phyloP scores from a whole-genome alignment of 352 stramenopile genomes.

The Aphanomyces astaci region DNA sequence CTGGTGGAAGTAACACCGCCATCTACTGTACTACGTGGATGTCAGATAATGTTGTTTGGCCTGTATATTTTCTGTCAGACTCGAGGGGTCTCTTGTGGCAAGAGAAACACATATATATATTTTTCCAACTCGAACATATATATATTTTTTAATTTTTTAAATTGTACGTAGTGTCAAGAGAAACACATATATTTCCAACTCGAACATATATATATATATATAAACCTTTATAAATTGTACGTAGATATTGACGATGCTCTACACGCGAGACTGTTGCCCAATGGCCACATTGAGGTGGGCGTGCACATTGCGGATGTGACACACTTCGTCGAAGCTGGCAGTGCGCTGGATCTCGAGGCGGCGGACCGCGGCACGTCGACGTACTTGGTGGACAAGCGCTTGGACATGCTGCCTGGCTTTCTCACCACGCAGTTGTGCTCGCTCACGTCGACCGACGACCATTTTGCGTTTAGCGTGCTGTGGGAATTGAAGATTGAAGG shows the following conservation, averaged over 20 bases:
- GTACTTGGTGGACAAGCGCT: constrained; percentile 93
- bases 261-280: constrained; percentile 63
- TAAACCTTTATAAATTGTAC: too few relatives aligned
- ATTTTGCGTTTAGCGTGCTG: constrained; percentile 77
- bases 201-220: too few relatives aligned
- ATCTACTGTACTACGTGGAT: too few relatives aligned
- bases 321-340: constrained; percentile 96
- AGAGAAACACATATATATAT: too few relatives aligned
- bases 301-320: constrained; percentile 99
- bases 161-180: too few relatives aligned
- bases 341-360: constrained; percentile 93
- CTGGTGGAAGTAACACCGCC: too few relatives aligned
- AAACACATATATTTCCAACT: too few relatives aligned
- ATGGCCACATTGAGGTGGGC: constrained; percentile 87
- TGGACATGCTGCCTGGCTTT: constrained; percentile 97
- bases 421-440: constrained; percentile 98
- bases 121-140: too few relatives aligned
- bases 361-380: constrained; percentile 89
- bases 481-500: constrained; percentile 65
- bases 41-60: too few relatives aligned
- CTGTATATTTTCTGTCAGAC: too few relatives aligned
- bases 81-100: too few relatives aligned
- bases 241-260: constrained; percentile 96
- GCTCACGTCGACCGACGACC: constrained; percentile 72
- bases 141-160: too few relatives aligned